Base-by-base conservation (phyloP, 768 basidiomycete genomes). In the Rhodotorula graminis region DNA sequence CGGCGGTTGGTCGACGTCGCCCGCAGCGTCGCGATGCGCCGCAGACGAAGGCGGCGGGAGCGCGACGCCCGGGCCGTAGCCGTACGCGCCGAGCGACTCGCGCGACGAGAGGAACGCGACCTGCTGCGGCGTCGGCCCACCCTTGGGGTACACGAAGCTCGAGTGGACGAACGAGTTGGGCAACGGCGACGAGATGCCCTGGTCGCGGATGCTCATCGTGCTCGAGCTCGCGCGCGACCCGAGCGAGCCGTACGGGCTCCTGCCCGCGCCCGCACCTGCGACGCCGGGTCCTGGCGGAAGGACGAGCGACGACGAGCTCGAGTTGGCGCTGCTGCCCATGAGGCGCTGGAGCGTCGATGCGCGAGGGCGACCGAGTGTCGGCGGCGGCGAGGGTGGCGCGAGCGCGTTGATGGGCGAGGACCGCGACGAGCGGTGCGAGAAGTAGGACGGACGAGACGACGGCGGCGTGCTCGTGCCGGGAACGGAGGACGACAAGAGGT, bases 31-130 rank as follows among this genome's bases (percentile, higher is more conserved):
- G 4, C 37, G 37, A 9, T 37, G 53, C n/a, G 14, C 53, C 14
- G 55, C 19, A 3, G 33, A 18, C 33, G 57, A 37, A 0, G 33
- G 25, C 19, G 40, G 44, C 3, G 56, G 55, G 1, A 37, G 40
- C 0, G 58, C 58, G 23, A 59, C 66, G 2, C 66, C 66, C 3
- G 58, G 37, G 18, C 66, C 66, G 49, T 74, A 74, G 11, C 73
- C 73, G 47, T 64, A 74, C 29, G 73, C 73, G 19, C 73, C 73
- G 33, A 77, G 61, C 25, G 73, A 69, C n/a, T 77, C 72, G 9
- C 70, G 58, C 9, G 65, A 65, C 10, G 76, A 71, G 61, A 77
- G 71, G 67, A 77, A 77, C 25, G 52, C 44, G 64, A 77, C 67
- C 62, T 73, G 72, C 11, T 73, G 60, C 1, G 72, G 67, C 3